Evolutionary conservation across 2,329 filamentous ascomycete genomes (phyloP).

Genomic region (Trichoderma asperellum): DNA sequence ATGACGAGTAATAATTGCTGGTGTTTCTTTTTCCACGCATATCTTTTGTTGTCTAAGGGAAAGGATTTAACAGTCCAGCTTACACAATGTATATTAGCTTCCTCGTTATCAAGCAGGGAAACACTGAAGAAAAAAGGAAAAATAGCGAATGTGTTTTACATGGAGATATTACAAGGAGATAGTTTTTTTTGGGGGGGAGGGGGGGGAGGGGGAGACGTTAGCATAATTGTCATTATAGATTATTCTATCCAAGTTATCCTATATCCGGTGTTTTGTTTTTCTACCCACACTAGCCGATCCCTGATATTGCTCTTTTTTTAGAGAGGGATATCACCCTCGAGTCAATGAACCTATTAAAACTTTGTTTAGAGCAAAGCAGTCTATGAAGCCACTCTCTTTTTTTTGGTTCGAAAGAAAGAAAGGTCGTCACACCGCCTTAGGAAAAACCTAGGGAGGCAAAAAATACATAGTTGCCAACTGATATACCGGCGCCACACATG

Average conservation of each 20-base stretch:
- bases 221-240: constrained; percentile 18
- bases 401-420: background rate
- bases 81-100: constrained; percentile 26
- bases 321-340: background rate
- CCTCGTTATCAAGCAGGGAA: background rate
- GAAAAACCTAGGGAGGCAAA: background rate
- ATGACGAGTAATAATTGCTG: constrained; percentile 29
- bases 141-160: constrained; percentile 24
- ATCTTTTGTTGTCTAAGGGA: background rate
- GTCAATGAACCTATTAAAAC: constrained; percentile 6
- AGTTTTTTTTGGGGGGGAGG: background rate
- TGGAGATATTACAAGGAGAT: constrained; percentile 17
- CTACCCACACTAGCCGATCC: background rate
- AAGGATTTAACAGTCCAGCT: constrained; percentile 3
- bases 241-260: constrained; percentile 19
- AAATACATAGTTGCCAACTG: background rate
- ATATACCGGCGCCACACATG: background rate
- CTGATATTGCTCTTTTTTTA: background rate
- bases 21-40: background rate
- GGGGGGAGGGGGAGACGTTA: background rate
- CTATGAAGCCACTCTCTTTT: constrained; percentile 5
- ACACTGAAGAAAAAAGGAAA: background rate
- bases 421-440: background rate
- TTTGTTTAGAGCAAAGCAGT: background rate
- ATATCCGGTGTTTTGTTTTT: background rate